These are phyloP conservation scores for Picea glauca DNA, from an alignment of 75 land plant species.

Conservation along the genomic window DNA sequence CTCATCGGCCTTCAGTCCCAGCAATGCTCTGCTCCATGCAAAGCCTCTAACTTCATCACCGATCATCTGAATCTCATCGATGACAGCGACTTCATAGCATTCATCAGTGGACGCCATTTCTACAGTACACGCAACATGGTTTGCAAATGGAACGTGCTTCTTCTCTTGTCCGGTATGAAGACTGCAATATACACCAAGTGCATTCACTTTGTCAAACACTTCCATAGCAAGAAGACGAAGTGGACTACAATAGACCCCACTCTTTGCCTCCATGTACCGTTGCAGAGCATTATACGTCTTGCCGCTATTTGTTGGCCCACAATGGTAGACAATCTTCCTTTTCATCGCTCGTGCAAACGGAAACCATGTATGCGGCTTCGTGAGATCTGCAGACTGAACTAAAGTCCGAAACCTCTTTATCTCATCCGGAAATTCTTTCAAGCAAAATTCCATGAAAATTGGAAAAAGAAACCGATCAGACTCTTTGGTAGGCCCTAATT, in stretches of 20 bases:
- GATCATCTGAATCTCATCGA: slow-evolving; percentile 96
- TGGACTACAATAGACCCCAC: slow-evolving; percentile 94
- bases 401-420: slow-evolving; percentile 52
- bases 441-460: slow-evolving; percentile 76
- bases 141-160: slow-evolving; percentile 78
- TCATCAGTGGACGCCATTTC: slow-evolving; percentile 84
- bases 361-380: slow-evolving; percentile 93
- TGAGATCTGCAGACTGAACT: slow-evolving; percentile 75
- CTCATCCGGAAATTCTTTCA: slow-evolving; percentile 68
- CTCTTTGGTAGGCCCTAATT: slow-evolving; percentile 50
- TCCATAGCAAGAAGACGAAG: slow-evolving; percentile 97
- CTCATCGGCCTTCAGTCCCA: slow-evolving; percentile 94
- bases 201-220: slow-evolving; percentile 87
- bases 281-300: slow-evolving; percentile 92
- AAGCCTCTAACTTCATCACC: slow-evolving; percentile 76
- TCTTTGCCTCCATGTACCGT: slow-evolving; percentile 77
- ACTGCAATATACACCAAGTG: slow-evolving; percentile 89
- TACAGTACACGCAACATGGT: slow-evolving; percentile 88
- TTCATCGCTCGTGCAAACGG: slow-evolving; percentile 96
- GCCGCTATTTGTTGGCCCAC: slow-evolving; percentile 98
- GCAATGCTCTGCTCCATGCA: slow-evolving; percentile 96
- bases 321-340: slow-evolving; percentile 83
- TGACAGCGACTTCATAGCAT: slow-evolving; percentile 84
- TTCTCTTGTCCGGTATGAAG: slow-evolving; percentile 94
- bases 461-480: slow-evolving; percentile 76